These are phyloP conservation scores for Proteromonas lacertae DNA, from an alignment of 352 stramenopile genomes.

Conservation along the genomic window DNA sequence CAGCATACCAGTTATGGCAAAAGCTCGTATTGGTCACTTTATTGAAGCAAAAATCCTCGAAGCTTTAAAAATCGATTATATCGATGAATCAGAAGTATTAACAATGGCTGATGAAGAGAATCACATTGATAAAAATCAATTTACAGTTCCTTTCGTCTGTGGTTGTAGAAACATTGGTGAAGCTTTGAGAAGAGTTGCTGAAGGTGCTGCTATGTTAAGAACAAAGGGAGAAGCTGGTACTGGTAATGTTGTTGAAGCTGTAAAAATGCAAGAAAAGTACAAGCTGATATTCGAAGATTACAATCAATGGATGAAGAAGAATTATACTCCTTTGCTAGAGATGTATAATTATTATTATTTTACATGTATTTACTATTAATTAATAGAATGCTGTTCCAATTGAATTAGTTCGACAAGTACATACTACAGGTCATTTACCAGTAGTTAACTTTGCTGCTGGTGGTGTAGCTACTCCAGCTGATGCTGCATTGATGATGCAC, in stretches of 20 bases:
- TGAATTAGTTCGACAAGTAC: slow-evolving; percentile 40
- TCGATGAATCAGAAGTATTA: slow-evolving; percentile 85
- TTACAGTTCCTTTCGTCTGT: slow-evolving; percentile 89
- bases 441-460: slow-evolving; percentile 92
- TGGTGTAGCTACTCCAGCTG: slow-evolving; percentile 77
- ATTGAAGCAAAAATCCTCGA: slow-evolving; percentile 92
- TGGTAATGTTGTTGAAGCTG: slow-evolving; percentile 86
- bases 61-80: slow-evolving; percentile 85
- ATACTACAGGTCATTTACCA: slow-evolving; percentile 47
- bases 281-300: too few relatives aligned
- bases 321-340: too few relatives aligned
- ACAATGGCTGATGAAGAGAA: slow-evolving; percentile 92
- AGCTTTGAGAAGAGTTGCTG: slow-evolving; percentile 57
- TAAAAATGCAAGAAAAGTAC: too few relatives aligned
- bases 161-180: slow-evolving; percentile 86
- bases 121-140: slow-evolving; percentile 79
- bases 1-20: slow-evolving; percentile 93
- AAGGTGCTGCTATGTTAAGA: slow-evolving; percentile 79
- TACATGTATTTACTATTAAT: too few relatives aligned
- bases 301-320: too few relatives aligned
- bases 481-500: slow-evolving; percentile 95
- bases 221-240: slow-evolving; percentile 92
- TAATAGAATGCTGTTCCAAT: slow-evolving; percentile 1
- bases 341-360: too few relatives aligned
- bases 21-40: slow-evolving; percentile 87